phyloP scores from a whole-genome alignment of 2,329 filamentous ascomycete genomes.

The Fusarium sp. region DNA sequence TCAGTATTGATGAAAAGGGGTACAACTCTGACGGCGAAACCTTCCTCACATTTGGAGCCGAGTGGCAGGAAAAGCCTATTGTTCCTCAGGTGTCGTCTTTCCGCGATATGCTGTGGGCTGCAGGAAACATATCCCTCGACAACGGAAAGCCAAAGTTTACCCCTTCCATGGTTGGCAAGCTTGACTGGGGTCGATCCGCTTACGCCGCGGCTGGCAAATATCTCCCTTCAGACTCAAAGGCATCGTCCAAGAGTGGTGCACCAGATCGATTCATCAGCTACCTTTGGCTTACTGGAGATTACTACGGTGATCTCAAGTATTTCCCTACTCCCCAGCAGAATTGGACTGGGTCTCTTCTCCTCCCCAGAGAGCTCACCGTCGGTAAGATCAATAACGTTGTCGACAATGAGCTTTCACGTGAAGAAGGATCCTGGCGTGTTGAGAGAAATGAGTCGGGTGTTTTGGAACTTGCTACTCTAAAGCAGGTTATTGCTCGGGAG shows the following conservation, averaged over 20 bases:
- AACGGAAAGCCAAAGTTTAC: slow-evolving; percentile 47
- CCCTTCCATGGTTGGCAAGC: slow-evolving; percentile 52
- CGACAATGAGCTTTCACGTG: slow-evolving; percentile 50
- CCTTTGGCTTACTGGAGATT: slow-evolving; percentile 55
- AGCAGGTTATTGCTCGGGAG: slow-evolving; percentile 52
- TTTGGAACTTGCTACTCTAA: slow-evolving; percentile 49
- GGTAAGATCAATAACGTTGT: slow-evolving; percentile 52
- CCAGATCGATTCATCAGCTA: slow-evolving; percentile 54
- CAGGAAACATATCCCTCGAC: slow-evolving; percentile 46
- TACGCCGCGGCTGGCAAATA: slow-evolving; percentile 56
- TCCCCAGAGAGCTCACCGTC: slow-evolving; percentile 53
- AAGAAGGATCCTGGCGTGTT: slow-evolving; percentile 52
- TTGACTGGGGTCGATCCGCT: slow-evolving; percentile 53
- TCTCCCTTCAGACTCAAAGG: slow-evolving; percentile 49
- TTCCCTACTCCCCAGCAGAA: slow-evolving; percentile 54
- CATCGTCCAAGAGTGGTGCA: slow-evolving; percentile 49
- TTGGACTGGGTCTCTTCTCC: slow-evolving; percentile 54
- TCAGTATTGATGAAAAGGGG: slow-evolving; percentile 51
- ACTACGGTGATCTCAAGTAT: slow-evolving; percentile 47
- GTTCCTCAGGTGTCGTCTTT: slow-evolving; percentile 50
- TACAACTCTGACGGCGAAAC: slow-evolving; percentile 51
- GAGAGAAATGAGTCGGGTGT: slow-evolving; percentile 44
- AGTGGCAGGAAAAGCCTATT: slow-evolving; percentile 54
- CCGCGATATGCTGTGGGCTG: slow-evolving; percentile 54
- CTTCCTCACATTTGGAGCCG: slow-evolving; percentile 52